Percentiles rank a stretch among this genome's conserved stretches.
These are phyloP conservation scores for Monosporozyma aerobia DNA, from an alignment of 805 yeast species.

Conservation along the genomic window DNA sequence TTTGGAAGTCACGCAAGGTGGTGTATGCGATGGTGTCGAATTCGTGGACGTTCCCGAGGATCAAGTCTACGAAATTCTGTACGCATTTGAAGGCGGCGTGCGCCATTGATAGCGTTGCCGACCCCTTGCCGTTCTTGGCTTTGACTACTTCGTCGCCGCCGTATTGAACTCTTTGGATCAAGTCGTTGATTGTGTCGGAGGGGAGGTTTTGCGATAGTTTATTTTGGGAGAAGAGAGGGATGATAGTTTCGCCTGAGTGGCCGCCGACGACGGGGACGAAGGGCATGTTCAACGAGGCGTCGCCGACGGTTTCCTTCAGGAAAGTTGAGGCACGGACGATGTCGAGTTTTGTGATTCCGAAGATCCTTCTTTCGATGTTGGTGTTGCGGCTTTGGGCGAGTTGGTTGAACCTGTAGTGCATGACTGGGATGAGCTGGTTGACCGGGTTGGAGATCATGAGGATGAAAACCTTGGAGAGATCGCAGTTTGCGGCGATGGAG, in stretches of 20 bases:
- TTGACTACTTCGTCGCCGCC: slow-evolving; percentile 96
- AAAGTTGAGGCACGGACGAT: slow-evolving; percentile 75
- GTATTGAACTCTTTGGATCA: slow-evolving; percentile 84
- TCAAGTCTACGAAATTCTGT: slow-evolving; percentile 33
- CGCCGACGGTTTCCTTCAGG: slow-evolving; percentile 45
- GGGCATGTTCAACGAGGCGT: slow-evolving; percentile 36
- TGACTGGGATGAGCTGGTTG: slow-evolving; percentile 86
- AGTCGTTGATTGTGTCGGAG: slow-evolving; percentile 38
- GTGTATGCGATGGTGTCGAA: slow-evolving; percentile 46
- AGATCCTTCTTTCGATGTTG: slow-evolving; percentile 60
- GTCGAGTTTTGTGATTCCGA: slow-evolving; percentile 88
- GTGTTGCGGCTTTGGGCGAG: slow-evolving; percentile 32
- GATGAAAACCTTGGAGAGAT: slow-evolving; percentile 59
- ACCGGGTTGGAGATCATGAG: slow-evolving; percentile 89
- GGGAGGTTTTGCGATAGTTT: slow-evolving; percentile 16
- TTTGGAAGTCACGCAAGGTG: slow-evolving; percentile 40
- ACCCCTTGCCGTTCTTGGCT: slow-evolving; percentile 91
- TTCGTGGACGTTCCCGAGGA: slow-evolving; percentile 28
- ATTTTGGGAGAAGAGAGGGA: slow-evolving; percentile 59
- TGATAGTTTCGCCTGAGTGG: slow-evolving; percentile 91
- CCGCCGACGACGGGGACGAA: slow-evolving; percentile 75
- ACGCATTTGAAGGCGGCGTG: slow-evolving; percentile 83
- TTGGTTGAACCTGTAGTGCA: slow-evolving; percentile 58
- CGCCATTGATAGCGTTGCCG: slow-evolving; percentile 95
- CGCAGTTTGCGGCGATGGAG: slow-evolving; percentile 58